A percentile compares a stretch with the other conserved stretches of the same genome.
Evolutionary conservation across 2,329 filamentous ascomycete species (phyloP).

Genomic region (Fusarium tanahbumbuense): DNA sequence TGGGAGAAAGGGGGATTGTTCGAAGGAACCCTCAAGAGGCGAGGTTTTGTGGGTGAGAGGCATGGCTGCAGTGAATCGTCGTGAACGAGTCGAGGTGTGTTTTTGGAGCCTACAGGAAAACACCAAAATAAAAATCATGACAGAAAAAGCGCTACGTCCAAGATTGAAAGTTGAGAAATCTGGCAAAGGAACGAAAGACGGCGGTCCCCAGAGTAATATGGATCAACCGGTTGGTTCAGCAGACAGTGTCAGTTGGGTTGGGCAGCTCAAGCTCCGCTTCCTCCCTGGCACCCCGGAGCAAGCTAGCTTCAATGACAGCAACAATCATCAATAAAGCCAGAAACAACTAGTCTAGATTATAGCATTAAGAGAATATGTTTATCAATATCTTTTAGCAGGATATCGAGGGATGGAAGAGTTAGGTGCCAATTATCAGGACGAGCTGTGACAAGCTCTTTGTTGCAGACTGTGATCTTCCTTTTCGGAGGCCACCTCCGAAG

Average conservation of each 20-base stretch:
- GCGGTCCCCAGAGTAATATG: not conserved
- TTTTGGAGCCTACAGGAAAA: too few species aligned
- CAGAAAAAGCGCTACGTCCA: too few species aligned
- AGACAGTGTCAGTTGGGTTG: not conserved
- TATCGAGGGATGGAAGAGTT: not conserved
- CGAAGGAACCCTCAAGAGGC: accelerated
- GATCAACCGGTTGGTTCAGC: not conserved
- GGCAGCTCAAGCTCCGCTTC: not conserved
- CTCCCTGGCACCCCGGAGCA: not conserved
- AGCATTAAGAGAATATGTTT: too few species aligned
- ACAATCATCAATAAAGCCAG: too few species aligned
- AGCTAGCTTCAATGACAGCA: too few species aligned
- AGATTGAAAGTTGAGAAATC: accelerated
- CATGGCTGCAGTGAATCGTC: slow-evolving; percentile 18
- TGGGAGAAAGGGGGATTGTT: accelerated
- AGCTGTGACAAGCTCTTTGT: not conserved
- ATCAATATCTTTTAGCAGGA: not conserved
- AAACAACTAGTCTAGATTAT: too few species aligned
- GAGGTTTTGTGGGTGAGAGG: accelerated
- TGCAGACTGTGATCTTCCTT: not conserved
- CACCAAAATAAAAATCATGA: too few species aligned
- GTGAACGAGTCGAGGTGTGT: not conserved
- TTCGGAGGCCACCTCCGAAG: not conserved
- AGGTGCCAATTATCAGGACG: too few species aligned
- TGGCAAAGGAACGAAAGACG: not conserved